Conservation (phyloP, 208 protist species). For the Borovskyia barvae region DNA sequence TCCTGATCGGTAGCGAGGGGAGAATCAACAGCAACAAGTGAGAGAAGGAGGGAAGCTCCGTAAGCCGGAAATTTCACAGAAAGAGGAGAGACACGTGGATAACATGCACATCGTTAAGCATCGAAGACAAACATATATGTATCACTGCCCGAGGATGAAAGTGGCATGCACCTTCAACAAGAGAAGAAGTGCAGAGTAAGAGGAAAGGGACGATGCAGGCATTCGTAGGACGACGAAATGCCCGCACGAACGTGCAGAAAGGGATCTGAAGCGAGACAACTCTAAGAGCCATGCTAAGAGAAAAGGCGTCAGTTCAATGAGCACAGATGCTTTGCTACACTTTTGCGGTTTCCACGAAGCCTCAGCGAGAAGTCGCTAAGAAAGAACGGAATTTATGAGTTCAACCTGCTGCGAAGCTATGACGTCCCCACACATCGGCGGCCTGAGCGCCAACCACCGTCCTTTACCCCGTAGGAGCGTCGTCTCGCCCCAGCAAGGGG, state of each 20-base stretch:
- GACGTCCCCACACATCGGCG: too few species aligned
- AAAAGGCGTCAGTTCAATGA: too few species aligned
- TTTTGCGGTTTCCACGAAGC: too few species aligned
- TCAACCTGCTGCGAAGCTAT: too few species aligned
- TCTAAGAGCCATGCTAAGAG: too few species aligned
- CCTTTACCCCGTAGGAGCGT: too few species aligned
- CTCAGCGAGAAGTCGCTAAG: too few species aligned
- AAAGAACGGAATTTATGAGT: too few species aligned
- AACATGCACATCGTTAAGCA: not conserved
- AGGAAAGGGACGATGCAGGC: not conserved
- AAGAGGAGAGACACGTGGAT: not conserved
- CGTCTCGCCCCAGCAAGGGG: too few species aligned
- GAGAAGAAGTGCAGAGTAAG: not conserved
- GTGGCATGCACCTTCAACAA: not conserved
- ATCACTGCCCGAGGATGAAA: not conserved
- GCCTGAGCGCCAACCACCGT: too few species aligned
- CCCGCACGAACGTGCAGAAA: not conserved
- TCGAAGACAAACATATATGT: not conserved
- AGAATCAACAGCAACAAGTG: not conserved
- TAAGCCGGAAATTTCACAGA: not conserved
- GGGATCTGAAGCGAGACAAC: constrained; percentile 10
- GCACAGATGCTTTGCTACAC: too few species aligned
- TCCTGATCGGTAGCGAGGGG: too few species aligned
- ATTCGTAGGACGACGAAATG: not conserved
- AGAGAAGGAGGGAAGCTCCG: not conserved